Base-by-base conservation (phyloP, 306 rosid species). In the Corylus avellana region DNA sequence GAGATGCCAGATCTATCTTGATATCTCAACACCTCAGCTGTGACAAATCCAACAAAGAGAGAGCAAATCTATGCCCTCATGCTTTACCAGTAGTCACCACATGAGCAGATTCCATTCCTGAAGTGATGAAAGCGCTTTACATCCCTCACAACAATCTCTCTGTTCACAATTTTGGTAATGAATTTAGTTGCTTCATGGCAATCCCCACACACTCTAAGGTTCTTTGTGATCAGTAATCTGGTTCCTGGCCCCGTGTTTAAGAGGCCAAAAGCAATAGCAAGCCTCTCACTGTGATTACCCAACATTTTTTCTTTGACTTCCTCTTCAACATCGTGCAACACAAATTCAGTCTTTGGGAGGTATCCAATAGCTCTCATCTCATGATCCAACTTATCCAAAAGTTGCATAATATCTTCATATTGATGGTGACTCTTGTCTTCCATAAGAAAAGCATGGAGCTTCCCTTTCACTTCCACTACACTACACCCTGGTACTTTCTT, bases 361-460 rank as follows among this genome's bases (percentile, higher is more conserved):
- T 62, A 69, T 72, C 75, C 77, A 25, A 80, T 50, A 1, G 12
- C 74, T 79, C 80, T 86, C 88, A 86, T 82, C 56, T 79, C 82
- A 68, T 42, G 62, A 20, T 84, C 76, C 81, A 86, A 77, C 61
- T 63, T 76, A 59, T 80, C 66, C 76, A 88, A 53, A 53, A 86
- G 58, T 17, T 25, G 75, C 64, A 75, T 48, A 56, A 84, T 88
- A 32, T 73, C 76, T 12, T 58, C 18, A 51, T 78, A 61, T 57
- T 75, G 77, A 75, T 72, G 54, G 39, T 82, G 86, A 47, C 71
- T 70, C 8, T 66, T 79, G 79, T 86, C 91, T 84, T 79, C 88
- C 90, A 84, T 86, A 44, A 88, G 68, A 78, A 88, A 88, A 75
- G 80, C 82, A 82, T 84, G 88, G 44, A 79, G 83, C 74, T 77